phyloP scores from a whole-genome alignment of 495 filamentous ascomycete genomes.

The Xeromyces bisporus region DNA sequence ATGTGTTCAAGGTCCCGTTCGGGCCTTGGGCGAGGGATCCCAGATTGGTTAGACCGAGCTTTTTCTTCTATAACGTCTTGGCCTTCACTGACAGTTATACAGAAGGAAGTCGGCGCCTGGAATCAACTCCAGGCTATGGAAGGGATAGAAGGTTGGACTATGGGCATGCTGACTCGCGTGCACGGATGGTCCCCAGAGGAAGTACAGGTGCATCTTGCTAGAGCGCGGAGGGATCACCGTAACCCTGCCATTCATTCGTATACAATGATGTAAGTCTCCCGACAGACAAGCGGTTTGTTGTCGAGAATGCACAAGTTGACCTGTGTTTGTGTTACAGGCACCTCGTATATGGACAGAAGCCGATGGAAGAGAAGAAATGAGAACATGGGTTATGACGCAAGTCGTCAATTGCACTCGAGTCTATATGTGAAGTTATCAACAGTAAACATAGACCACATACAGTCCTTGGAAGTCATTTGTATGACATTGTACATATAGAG shows the following conservation, averaged over 20 bases:
- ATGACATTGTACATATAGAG: too few species aligned
- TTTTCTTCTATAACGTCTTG: background rate
- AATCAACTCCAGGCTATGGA: background rate
- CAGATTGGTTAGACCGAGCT: background rate
- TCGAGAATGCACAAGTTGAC: background rate
- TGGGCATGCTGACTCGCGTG: conserved; percentile 1
- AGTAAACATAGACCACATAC: too few species aligned
- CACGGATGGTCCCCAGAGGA: background rate
- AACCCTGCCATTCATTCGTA: conserved; percentile 1
- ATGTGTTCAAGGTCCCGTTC: conserved; percentile 6
- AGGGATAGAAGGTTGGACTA: conserved; percentile 5
- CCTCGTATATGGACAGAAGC: background rate
- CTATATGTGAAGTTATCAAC: too few species aligned
- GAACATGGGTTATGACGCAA: too few species aligned
- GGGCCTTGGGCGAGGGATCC: conserved; percentile 9
- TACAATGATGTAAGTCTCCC: background rate
- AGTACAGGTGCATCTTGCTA: conserved; percentile 1
- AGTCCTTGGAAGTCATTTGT: too few species aligned
- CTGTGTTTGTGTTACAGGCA: background rate
- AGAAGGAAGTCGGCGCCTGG: conserved; percentile 6
- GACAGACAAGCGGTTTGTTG: background rate
- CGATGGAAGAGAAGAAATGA: too few species aligned
- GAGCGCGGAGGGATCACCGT: background rate
- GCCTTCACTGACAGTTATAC: background rate
- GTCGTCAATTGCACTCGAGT: too few species aligned